Percentiles rank a stretch among this genome's conserved stretches.
These are phyloP conservation scores for Cyberlindnera mycetangii DNA, from an alignment of 805 yeast species.

Conservation along the genomic window DNA sequence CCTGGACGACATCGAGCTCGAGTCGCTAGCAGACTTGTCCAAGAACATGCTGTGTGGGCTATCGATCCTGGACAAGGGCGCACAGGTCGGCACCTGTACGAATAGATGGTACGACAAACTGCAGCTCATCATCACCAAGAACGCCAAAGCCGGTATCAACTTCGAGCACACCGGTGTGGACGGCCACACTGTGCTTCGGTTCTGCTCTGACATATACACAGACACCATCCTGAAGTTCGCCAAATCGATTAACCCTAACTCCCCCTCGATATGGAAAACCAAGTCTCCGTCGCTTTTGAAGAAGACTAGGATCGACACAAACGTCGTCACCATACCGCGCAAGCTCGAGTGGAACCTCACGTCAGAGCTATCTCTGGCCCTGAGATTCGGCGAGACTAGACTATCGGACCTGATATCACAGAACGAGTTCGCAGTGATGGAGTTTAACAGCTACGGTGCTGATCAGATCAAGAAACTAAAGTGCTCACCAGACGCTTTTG, in stretches of 20 bases:
- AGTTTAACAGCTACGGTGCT: conserved; percentile 68
- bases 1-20: conserved; percentile 71
- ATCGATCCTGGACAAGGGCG: conserved; percentile 73
- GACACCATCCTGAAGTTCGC: conserved; percentile 89
- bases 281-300: conserved; percentile 45
- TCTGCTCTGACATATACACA: conserved; percentile 87
- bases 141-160: conserved; percentile 90
- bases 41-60: conserved; percentile 88
- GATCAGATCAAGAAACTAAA: conserved; percentile 79
- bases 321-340: conserved; percentile 68
- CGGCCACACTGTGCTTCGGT: conserved; percentile 88
- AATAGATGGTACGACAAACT: conserved; percentile 94
- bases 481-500: conserved; percentile 90
- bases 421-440: conserved; percentile 80
- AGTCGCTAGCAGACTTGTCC: conserved; percentile 59
- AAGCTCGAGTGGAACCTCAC: conserved; percentile 88
- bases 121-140: conserved; percentile 81
- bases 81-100: conserved; percentile 91
- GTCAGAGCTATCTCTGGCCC: conserved; percentile 69
- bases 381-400: conserved; percentile 89
- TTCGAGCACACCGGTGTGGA: conserved; percentile 95
- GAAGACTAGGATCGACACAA: conserved; percentile 41
- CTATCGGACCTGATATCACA: conserved; percentile 84
- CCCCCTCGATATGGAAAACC: conserved; percentile 65
- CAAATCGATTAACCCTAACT: conserved; percentile 67